Evolutionary conservation across 139 green algal species (phyloP), one percentile per base, ranked within the genome.

Genomic region (Parachlorella kessleri): DNA sequence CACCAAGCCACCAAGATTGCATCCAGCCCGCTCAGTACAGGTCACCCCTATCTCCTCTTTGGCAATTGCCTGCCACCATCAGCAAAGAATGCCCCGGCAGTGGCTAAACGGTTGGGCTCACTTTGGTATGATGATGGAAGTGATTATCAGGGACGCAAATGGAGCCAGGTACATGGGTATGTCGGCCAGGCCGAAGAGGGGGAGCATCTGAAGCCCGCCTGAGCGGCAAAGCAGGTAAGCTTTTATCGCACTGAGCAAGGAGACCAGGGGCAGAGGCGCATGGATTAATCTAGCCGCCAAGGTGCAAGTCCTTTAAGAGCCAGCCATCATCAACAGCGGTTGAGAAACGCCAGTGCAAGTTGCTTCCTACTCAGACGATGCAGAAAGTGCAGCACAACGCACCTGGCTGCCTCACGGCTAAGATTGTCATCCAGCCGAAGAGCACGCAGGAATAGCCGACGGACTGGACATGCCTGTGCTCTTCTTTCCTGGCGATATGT

Each of bases 361-460:
- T 4, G 24, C 64, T 37, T 35, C 1, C 30, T 40, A 40, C 64
- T 1, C 30, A 21, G 30, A 39, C 4, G 7, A n/a, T 30, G 39
- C 39, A 23, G n/a, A 64, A 39, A 39, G 3, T 40, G 70, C 6
- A 39, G 41, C 70, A n/a, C n/a, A n/a, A n/a, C n/a, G 48, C 48
- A 59, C 48, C 48, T 54, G 72, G 72, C 18, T 71, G 23, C 21
- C 30, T 42, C n/a, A 81, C 41, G 26, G 83, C 72, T 9, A 94
- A 54, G 24, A 89, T 55, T 21, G 90, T 79, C 89, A 95, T 92
- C 84, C 84, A 92, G 1, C 91, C 91, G 80, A 95, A 95, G 6
- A 95, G 69, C 40, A 96, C 91, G 32, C 81, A 83, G 4, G 72
- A 86, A 79, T 95, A 95, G 24, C 91, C 91, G 41, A 96, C 90